These are phyloP conservation scores for Magnaporthiopsis rhizophila DNA, from an alignment of 2,329 filamentous ascomycete genomes.

Conservation along the genomic window DNA sequence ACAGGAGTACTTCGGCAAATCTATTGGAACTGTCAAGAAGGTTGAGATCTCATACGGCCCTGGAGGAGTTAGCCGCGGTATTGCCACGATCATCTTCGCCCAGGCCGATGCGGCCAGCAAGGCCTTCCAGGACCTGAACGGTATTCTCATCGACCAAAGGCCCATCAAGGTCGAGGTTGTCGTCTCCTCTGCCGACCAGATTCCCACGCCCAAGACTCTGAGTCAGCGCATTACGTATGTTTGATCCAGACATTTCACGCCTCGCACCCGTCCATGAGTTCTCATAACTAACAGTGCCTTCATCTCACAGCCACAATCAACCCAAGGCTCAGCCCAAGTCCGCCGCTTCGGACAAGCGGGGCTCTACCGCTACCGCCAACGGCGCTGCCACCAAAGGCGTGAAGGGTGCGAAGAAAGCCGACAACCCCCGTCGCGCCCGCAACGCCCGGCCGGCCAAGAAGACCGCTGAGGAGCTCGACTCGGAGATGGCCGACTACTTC, in stretches of 20 bases:
- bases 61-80: constrained; percentile 83
- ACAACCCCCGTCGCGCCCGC: constrained; percentile 39
- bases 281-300: neutral
- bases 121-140: constrained; percentile 78
- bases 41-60: constrained; percentile 90
- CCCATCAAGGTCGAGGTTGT: constrained; percentile 96
- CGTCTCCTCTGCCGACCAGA: constrained; percentile 64
- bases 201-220: constrained; percentile 60
- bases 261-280: neutral
- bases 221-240: constrained; percentile 72
- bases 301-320: constrained; percentile 29
- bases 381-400: constrained; percentile 37
- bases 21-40: constrained; percentile 83
- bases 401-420: constrained; percentile 39
- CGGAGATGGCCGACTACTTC: constrained; percentile 97
- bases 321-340: constrained; percentile 74
- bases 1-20: constrained; percentile 89
- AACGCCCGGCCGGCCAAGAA: constrained; percentile 67
- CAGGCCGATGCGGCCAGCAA: constrained; percentile 75
- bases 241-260: neutral
- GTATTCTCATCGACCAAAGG: constrained; percentile 79
- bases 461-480: constrained; percentile 91
- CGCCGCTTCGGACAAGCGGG: constrained; percentile 63
- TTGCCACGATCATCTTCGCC: constrained; percentile 81
- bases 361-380: neutral